A percentile compares a stretch with the other conserved stretches of the same genome.
Conservation (phyloP, 2,329 filamentous ascomycete species). For the Monilinia fructicola region DNA sequence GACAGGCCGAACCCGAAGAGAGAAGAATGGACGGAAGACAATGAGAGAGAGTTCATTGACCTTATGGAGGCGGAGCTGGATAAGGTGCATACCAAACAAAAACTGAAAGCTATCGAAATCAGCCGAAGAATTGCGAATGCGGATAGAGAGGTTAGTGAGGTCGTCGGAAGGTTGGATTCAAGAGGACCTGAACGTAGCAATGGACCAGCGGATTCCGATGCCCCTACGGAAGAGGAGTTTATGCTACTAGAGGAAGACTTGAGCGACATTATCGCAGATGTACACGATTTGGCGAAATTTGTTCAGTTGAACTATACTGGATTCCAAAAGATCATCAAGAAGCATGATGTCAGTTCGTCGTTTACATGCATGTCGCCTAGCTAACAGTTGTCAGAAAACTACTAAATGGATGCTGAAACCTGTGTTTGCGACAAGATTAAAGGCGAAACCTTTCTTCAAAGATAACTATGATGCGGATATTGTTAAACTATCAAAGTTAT, state of each 20-base stretch:
- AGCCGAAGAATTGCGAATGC: constrained; percentile 82
- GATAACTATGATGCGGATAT: constrained; percentile 98
- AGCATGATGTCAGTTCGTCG: constrained; percentile 75
- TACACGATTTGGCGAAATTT: constrained; percentile 97
- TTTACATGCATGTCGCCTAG: background rate
- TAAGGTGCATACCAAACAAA: constrained; percentile 96
- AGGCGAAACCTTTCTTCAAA: constrained; percentile 97
- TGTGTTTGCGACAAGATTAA: constrained; percentile 91
- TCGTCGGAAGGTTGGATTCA: constrained; percentile 72
- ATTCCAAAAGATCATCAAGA: constrained; percentile 99
- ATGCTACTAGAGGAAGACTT: constrained; percentile 90
- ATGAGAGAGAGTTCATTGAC: constrained; percentile 84
- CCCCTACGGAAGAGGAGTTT: constrained; percentile 86
- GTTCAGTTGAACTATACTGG: constrained; percentile 98
- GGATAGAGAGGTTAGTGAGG: constrained; percentile 86
- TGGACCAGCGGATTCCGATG: constrained; percentile 42
- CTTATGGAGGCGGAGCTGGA: constrained; percentile 89
- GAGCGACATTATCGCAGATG: constrained; percentile 97
- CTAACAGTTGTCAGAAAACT: constrained; percentile 66
- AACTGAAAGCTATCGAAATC: constrained; percentile 96
- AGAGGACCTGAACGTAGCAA: constrained; percentile 49
- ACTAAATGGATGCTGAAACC: constrained; percentile 91
- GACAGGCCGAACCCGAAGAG: constrained; percentile 50
- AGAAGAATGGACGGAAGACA: constrained; percentile 82
- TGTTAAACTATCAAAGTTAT: constrained; percentile 89